phyloP scores from a whole-genome alignment of 1,284 basidiomycete species.

The Apiotrichum gamsii region DNA sequence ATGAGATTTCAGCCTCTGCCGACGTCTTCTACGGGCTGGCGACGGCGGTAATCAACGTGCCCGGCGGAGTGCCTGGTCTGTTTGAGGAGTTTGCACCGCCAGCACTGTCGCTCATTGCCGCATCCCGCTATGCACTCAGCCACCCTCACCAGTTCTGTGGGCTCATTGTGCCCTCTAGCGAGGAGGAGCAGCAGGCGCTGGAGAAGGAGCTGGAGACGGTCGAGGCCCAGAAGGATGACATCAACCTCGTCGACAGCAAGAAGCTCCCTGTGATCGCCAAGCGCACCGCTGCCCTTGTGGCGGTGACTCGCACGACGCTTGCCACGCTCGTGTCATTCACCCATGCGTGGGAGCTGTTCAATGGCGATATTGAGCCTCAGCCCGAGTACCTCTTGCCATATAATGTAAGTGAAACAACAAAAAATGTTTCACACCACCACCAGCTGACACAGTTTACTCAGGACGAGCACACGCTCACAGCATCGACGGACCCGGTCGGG shows the following conservation, averaged over 20 bases:
- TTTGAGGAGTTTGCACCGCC: slow-evolving; percentile 61
- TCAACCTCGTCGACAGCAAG: slow-evolving; percentile 54
- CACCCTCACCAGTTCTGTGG: slow-evolving; percentile 81
- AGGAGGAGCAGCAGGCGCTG: slow-evolving; percentile 52
- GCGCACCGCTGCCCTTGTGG: slow-evolving; percentile 63
- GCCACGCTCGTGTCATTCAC: slow-evolving; percentile 66
- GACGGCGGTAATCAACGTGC: slow-evolving; percentile 49
- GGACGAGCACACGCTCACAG: slow-evolving; percentile 14
- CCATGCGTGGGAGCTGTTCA: slow-evolving; percentile 62
- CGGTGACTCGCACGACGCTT: slow-evolving; percentile 62
- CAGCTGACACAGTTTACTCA: neutral
- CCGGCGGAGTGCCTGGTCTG: slow-evolving; percentile 51
- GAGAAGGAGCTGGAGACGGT: slow-evolving; percentile 57
- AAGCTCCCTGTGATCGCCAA: slow-evolving; percentile 64
- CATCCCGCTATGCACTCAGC: slow-evolving; percentile 79
- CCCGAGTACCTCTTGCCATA: slow-evolving; percentile 10
- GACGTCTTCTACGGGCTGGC: slow-evolving; percentile 65
- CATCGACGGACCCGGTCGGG: slow-evolving; percentile 31
- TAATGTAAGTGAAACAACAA: slow-evolving; percentile 7
- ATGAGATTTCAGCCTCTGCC: slow-evolving; percentile 72
- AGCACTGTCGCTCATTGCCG: slow-evolving; percentile 70
- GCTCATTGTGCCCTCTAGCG: slow-evolving; percentile 69
- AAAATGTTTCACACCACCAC: no score
- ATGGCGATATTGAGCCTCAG: slow-evolving; percentile 59
- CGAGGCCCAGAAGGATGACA: slow-evolving; percentile 37